Percentiles rank a stretch among this genome's conserved stretches.
Conservation (phyloP, 2,329 filamentous ascomycete species). For the Hortaea sp. region DNA sequence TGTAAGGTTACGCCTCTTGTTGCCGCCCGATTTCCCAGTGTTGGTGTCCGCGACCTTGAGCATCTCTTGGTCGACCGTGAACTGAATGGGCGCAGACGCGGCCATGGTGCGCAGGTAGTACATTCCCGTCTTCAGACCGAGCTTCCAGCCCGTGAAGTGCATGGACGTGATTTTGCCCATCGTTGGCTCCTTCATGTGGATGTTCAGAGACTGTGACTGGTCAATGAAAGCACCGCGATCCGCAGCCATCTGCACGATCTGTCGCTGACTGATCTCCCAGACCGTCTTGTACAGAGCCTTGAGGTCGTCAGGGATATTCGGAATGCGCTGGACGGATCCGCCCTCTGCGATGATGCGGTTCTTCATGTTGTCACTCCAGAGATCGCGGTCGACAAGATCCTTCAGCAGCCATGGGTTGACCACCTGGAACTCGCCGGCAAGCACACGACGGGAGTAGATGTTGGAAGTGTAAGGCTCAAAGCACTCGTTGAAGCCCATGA, state of each 20-base stretch:
- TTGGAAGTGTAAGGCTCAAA: slow-evolving; percentile 99
- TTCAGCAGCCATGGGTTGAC: slow-evolving; percentile 98
- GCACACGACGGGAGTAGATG: slow-evolving; percentile 96
- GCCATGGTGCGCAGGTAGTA: slow-evolving; percentile 99
- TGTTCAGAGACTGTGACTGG: slow-evolving; percentile 97
- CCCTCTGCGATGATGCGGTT: slow-evolving; percentile 98
- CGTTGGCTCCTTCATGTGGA: slow-evolving; percentile 97
- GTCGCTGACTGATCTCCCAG: slow-evolving; percentile 96
- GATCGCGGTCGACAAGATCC: slow-evolving; percentile 92
- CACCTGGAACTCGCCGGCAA: slow-evolving; percentile 97
- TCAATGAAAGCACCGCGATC: slow-evolving; percentile 98
- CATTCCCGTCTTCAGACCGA: slow-evolving; percentile 99
- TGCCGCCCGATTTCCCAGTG: slow-evolving; percentile 51
- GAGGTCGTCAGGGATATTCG: slow-evolving; percentile 90
- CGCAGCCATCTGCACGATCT: slow-evolving; percentile 93
- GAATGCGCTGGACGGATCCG: slow-evolving; percentile 91
- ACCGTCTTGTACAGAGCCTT: slow-evolving; percentile 99
- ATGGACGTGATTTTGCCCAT: slow-evolving; percentile 99
- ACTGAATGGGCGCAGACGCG: slow-evolving; percentile 92
- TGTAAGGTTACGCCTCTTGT: slow-evolving; percentile 60
- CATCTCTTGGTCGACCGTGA: slow-evolving; percentile 95
- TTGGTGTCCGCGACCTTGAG: slow-evolving; percentile 79
- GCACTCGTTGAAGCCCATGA: slow-evolving; percentile 98
- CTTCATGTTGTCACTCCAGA: slow-evolving; percentile 99
- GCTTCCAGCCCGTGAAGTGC: slow-evolving; percentile 99